Evolutionary conservation across 176 grass and related monocot genomes (phyloP).

Genomic region (Eremochloa ophiuroides): DNA sequence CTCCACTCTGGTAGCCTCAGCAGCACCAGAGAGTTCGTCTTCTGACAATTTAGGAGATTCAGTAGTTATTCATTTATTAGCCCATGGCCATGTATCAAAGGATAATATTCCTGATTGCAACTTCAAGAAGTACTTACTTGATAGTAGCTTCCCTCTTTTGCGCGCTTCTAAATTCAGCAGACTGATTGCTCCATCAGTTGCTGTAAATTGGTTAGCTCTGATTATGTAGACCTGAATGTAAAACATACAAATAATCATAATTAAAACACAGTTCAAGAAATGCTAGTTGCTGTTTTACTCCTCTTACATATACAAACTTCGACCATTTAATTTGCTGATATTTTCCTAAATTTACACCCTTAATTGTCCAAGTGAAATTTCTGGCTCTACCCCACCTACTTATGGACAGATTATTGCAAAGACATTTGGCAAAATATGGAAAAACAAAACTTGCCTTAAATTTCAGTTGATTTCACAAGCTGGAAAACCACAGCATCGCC

Average conservation of each 20-base stretch:
- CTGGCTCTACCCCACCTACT: background rate
- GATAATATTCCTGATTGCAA: background rate
- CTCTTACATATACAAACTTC: background rate
- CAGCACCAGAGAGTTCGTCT: background rate
- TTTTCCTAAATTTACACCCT: background rate
- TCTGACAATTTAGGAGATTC: background rate
- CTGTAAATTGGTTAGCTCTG: constrained; percentile 4
- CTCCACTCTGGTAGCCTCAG: background rate
- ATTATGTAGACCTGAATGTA: constrained; percentile 35
- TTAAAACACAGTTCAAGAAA: background rate
- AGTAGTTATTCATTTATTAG: background rate
- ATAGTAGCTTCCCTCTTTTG: constrained; percentile 21
- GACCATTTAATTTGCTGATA: background rate
- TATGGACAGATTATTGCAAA: background rate
- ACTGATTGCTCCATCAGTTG: constrained; percentile 27
- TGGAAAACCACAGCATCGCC: constrained; percentile 39
- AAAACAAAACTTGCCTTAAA: constrained; percentile 37
- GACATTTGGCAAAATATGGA: background rate
- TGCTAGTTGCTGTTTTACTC: background rate
- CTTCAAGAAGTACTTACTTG: constrained; percentile 18
- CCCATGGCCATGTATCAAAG: background rate
- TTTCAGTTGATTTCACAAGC: constrained; percentile 25
- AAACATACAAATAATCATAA: background rate
- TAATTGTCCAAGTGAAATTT: background rate
- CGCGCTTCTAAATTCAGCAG: constrained; percentile 3